A percentile compares a stretch with the other conserved stretches of the same genome.
Evolutionary conservation across 331 rosid genomes (phyloP).

Genomic region (Arachis monticola): DNA sequence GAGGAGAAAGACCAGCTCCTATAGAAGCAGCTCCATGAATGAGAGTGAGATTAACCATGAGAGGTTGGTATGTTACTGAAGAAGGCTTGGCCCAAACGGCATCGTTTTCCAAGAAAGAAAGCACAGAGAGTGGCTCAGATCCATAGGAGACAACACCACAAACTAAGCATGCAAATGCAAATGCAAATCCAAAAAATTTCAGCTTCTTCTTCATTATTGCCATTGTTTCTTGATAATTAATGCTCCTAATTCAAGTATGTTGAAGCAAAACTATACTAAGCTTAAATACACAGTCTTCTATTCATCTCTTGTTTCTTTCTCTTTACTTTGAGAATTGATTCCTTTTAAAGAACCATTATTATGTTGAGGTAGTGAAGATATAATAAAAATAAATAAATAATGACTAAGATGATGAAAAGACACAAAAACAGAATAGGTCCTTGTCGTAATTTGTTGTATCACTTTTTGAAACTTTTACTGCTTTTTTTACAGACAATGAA

Average conservation of each 20-base stretch:
- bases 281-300: slow-evolving; percentile 26
- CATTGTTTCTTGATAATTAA: slow-evolving; percentile 4
- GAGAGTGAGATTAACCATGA: slow-evolving; percentile 76
- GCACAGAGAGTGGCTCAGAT: slow-evolving; percentile 39
- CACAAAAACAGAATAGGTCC: neutral
- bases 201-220: slow-evolving; percentile 50
- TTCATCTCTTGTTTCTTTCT: slow-evolving; percentile 10
- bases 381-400: neutral
- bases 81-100: slow-evolving; percentile 27
- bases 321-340: neutral
- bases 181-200: slow-evolving; percentile 28
- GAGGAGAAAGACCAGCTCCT: slow-evolving; percentile 65
- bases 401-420: neutral
- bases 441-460: slow-evolving; percentile 28
- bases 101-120: slow-evolving; percentile 50
- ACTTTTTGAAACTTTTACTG: neutral
- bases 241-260: neutral
- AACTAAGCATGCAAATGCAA: slow-evolving; percentile 41
- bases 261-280: neutral
- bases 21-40: slow-evolving; percentile 67
- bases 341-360: slow-evolving; percentile 14
- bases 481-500: slow-evolving; percentile 18
- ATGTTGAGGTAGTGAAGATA: neutral
- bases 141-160: slow-evolving; percentile 47
- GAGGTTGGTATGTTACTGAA: slow-evolving; percentile 36